A percentile compares a stretch with the other conserved stretches of the same genome.
phyloP scores from a whole-genome alignment of 2,329 filamentous ascomycete genomes.

The Cytospora piceicola region DNA sequence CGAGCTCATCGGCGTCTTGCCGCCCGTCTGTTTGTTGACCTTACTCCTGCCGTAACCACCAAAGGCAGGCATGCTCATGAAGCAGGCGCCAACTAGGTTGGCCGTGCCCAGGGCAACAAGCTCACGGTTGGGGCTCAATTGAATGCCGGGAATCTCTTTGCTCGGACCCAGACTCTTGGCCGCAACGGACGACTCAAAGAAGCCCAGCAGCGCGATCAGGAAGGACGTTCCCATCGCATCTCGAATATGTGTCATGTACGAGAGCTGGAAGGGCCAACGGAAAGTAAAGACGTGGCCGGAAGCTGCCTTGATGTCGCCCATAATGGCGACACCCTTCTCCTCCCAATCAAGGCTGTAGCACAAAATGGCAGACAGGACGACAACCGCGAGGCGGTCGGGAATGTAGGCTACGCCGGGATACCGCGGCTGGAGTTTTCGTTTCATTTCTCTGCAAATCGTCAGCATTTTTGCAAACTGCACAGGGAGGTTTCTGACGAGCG shows the following conservation, averaged over 20 bases:
- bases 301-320: conserved; percentile 78
- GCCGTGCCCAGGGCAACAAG: conserved; percentile 88
- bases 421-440: conserved; percentile 77
- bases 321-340: conserved; percentile 75
- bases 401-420: conserved; percentile 84
- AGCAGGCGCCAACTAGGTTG: conserved; percentile 88
- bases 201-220: conserved; percentile 91
- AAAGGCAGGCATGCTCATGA: conserved; percentile 91
- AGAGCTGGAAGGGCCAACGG: conserved; percentile 79
- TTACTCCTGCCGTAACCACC: conserved; percentile 96
- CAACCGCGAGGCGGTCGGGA: conserved; percentile 88
- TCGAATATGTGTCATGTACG: conserved; percentile 79
- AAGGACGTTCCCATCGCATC: conserved; percentile 90
- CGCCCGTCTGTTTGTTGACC: conserved; percentile 90
- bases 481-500: neutral
- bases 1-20: conserved; percentile 90
- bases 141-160: conserved; percentile 75
- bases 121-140: conserved; percentile 88
- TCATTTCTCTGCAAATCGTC: conserved; percentile 65
- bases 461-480: neutral
- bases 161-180: conserved; percentile 82
- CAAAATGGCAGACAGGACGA: conserved; percentile 80
- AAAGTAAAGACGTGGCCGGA: conserved; percentile 77
- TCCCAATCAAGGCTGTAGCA: conserved; percentile 81
- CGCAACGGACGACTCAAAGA: conserved; percentile 96